A percentile compares a stretch with the other conserved stretches of the same genome.
Conservation (phyloP, 768 basidiomycete species). For the Hydnomerulius pinastri region DNA sequence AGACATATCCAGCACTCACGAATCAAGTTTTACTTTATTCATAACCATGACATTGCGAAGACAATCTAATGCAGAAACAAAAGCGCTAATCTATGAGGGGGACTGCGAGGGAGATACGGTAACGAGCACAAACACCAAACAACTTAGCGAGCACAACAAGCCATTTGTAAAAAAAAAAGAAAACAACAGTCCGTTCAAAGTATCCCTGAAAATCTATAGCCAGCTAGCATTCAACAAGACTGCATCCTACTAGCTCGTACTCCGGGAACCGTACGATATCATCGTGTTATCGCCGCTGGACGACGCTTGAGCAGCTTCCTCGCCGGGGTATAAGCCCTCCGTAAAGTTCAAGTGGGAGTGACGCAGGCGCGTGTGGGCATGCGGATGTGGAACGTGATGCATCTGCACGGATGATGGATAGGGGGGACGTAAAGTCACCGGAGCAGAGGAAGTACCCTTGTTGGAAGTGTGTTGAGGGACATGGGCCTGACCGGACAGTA, state of each 20-base stretch:
- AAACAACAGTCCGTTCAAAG: conserved; percentile 8
- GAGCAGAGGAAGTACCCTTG: conserved; percentile 36
- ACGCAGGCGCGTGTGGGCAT: conserved; percentile 75
- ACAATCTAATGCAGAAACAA: conserved; percentile 26
- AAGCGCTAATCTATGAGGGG: conserved; percentile 27
- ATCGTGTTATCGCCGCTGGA: conserved; percentile 43
- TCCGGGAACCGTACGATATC: conserved; percentile 46
- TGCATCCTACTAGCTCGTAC: conserved; percentile 22
- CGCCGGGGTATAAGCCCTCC: conserved; percentile 38
- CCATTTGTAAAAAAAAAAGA: conserved; percentile 3
- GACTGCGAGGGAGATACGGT: conserved; percentile 9
- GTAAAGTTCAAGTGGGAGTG: conserved; percentile 54
- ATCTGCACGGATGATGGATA: conserved; percentile 59
- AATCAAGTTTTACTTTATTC: conserved; percentile 10
- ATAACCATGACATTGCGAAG: conserved; percentile 19
- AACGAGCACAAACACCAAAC: conserved; percentile 25
- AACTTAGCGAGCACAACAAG: conserved; percentile 19
- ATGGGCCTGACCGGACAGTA: conserved; percentile 16
- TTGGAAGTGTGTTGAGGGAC: conserved; percentile 25
- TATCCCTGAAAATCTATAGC: background rate
- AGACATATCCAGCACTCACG: conserved; percentile 10
- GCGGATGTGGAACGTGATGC: conserved; percentile 82
- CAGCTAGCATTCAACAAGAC: background rate
- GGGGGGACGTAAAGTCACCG: conserved; percentile 57
- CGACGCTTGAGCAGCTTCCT: conserved; percentile 27